Percentiles rank a stretch among this genome's conserved stretches.
Evolutionary conservation across 805 yeast species (phyloP).

Genomic region (Wickerhamiella sergipiensis): DNA sequence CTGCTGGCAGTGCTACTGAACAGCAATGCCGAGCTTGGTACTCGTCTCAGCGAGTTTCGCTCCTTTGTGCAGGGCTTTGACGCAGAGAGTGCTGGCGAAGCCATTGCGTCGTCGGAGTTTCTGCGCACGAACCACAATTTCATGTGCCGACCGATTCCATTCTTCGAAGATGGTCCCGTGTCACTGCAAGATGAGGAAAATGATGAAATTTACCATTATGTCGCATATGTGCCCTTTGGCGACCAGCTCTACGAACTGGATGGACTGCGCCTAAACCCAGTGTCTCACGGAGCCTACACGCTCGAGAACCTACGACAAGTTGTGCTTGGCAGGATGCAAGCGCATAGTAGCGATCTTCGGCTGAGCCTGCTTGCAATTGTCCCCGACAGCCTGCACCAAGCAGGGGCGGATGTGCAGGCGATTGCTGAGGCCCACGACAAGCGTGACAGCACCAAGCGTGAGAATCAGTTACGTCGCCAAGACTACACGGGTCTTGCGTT

Average conservation of each 20-base stretch:
- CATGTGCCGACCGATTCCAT: constrained; percentile 40
- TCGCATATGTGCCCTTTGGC: constrained; percentile 37
- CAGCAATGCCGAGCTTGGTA: constrained; percentile 35
- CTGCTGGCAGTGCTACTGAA: constrained; percentile 44
- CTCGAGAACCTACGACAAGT: constrained; percentile 32
- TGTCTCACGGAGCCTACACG: constrained; percentile 36
- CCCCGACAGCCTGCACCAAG: constrained; percentile 39
- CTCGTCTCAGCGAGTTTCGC: constrained; percentile 34
- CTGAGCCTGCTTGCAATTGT: constrained; percentile 31
- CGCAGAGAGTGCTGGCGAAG: constrained; percentile 44
- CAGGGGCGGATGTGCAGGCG: constrained; percentile 31
- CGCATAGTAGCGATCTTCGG: constrained; percentile 29
- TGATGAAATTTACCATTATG: constrained; percentile 47
- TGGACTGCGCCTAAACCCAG: constrained; percentile 44
- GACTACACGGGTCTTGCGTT: constrained; percentile 40
- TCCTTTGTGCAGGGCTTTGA: constrained; percentile 41
- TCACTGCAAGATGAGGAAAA: constrained; percentile 26
- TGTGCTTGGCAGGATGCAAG: constrained; percentile 33
- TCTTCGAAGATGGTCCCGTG: constrained; percentile 30
- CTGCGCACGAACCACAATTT: constrained; percentile 48
- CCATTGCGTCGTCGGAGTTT: constrained; percentile 43
- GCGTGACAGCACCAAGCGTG: constrained; percentile 39
- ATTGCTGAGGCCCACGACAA: constrained; percentile 32
- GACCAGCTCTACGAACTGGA: constrained; percentile 46
- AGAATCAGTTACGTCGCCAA: constrained; percentile 40